phyloP scores from a whole-genome alignment of 2,329 filamentous ascomycete species.

The Aspergillus flavus region DNA sequence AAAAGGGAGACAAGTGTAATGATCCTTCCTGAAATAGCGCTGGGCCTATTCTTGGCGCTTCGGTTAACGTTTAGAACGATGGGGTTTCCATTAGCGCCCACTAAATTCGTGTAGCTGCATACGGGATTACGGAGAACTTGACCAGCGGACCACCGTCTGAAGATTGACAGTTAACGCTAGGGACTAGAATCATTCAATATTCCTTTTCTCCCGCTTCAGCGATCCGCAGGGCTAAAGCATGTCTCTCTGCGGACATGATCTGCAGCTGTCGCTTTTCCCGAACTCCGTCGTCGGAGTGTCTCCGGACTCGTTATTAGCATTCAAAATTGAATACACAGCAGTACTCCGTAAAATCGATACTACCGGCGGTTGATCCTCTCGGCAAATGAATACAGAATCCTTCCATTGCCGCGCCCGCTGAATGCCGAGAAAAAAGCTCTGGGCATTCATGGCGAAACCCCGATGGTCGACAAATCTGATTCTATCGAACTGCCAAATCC shows the following conservation, averaged over 20 bases:
- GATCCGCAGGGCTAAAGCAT: not conserved
- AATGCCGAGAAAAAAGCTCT: not conserved
- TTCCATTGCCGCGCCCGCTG: not conserved
- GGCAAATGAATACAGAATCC: not conserved
- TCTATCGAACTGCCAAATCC: not conserved
- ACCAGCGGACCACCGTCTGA: not conserved
- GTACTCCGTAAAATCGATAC: not conserved
- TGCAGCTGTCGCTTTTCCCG: not conserved
- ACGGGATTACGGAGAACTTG: not conserved
- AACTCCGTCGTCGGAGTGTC: not conserved
- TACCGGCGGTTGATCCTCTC: not conserved
- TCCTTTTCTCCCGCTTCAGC: not conserved
- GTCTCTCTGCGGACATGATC: not conserved
- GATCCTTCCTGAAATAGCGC: not conserved
- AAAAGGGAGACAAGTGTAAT: not conserved
- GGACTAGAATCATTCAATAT: not conserved
- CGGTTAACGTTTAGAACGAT: not conserved
- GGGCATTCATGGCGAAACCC: not conserved
- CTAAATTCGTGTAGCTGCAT: not conserved
- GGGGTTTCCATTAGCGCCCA: not conserved
- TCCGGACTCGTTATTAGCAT: not conserved
- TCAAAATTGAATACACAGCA: not conserved
- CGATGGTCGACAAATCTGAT: not conserved
- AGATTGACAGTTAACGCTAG: not conserved
- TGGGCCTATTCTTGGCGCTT: not conserved